Evolutionary conservation across 2,329 filamentous ascomycete genomes (phyloP), one percentile per base, ranked within the genome.

Genomic region (Fusarium praegraminearum): DNA sequence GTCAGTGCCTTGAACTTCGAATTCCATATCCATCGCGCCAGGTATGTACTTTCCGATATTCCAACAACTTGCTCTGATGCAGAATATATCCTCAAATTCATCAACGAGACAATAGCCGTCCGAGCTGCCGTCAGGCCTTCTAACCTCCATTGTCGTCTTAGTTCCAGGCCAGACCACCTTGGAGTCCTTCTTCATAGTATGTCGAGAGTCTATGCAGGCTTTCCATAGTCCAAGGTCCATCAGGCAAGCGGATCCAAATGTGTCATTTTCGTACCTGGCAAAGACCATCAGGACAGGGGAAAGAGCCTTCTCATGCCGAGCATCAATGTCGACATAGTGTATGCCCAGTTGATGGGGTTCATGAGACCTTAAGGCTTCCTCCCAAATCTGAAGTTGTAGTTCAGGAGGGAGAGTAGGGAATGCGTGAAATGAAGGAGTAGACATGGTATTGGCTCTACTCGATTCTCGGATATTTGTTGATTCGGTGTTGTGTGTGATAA

Each of bases 151-250:
- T 8, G 6, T 33, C 2, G 4, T 7, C 30, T 12, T n/a, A 3
- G 7, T 5, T 6, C 5, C 5, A 11, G 9, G 6, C 15, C 3
- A 11, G 9, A 8, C 1, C 16, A 18, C 2, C 15, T 6, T 9
- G 5, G 18, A n/a, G 5, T 18, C n/a, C 8, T n/a, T 11, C 0
- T 0, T 1, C 12, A 58, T n/a, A 7, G 62, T 35, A 0, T n/a
- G 30, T 11, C 55, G 35, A 0, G 64, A 66, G 40, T 65, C 64
- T 13, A n/a, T 30, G 24, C 62, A 67, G 35, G 50, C 45, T 1
- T 2, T 47, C 63, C 63, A 65, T 16, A 67, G 28, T 16, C 62
- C 57, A 12, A 4, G 12, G 30, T 60, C 13, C 16, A 41, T 44
- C 3, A 47, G n/a, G n/a, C 40, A 65, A 11, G 52, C 52, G 2